phyloP scores from a whole-genome alignment of 2,329 filamentous ascomycete genomes.

The Paecilomyces sp. region DNA sequence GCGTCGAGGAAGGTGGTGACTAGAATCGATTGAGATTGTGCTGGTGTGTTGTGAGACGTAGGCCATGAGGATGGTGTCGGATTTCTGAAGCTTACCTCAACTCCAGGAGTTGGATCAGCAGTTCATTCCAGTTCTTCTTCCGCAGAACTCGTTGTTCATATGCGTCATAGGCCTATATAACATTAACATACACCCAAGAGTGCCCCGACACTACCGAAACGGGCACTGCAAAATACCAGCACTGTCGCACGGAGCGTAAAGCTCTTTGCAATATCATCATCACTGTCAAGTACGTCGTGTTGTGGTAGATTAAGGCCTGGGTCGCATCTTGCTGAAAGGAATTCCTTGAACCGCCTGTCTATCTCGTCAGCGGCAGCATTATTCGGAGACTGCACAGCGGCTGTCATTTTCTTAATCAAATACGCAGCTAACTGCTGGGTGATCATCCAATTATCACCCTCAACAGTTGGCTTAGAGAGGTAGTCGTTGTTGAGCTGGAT shows the following conservation, averaged over 20 bases:
- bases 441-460: conserved; percentile 49
- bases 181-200: not conserved
- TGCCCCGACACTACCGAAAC: not conserved
- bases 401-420: conserved; percentile 43
- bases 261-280: not conserved
- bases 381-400: not conserved
- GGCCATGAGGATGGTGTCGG: not conserved
- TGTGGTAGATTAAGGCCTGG: not conserved
- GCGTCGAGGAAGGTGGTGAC: conserved; percentile 41
- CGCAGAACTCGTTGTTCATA: conserved; percentile 40
- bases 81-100: conserved; percentile 9
- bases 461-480: conserved; percentile 43
- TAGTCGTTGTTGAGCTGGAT: conserved; percentile 45
- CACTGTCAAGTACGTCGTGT: not conserved
- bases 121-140: conserved; percentile 41
- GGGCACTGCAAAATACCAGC: not conserved
- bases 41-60: conserved; percentile 10
- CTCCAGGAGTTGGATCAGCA: conserved; percentile 29
- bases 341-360: not conserved
- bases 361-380: not conserved
- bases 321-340: not conserved
- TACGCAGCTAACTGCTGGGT: conserved; percentile 43
- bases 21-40: conserved; percentile 44
- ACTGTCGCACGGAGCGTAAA: not conserved
- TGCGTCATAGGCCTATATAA: conserved; percentile 19